phyloP scores from a whole-genome alignment of 768 basidiomycete species.

The Infundibulicybe gibba region DNA sequence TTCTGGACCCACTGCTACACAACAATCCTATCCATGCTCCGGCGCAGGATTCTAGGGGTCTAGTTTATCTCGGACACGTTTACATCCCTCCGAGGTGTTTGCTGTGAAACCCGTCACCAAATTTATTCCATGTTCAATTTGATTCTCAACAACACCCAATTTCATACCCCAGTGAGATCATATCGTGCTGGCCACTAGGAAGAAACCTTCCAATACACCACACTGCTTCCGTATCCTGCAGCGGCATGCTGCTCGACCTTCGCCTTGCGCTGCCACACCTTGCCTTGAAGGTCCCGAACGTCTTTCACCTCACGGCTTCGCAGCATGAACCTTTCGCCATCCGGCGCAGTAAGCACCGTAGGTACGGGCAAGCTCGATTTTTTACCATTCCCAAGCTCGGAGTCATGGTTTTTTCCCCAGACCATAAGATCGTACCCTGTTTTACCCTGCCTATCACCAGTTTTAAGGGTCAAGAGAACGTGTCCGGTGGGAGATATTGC shows the following conservation, averaged over 20 bases:
- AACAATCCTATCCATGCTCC: too few relatives aligned
- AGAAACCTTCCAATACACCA: slow-evolving; percentile 67
- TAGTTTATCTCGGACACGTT: too few relatives aligned
- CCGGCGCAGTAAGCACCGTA: slow-evolving; percentile 41
- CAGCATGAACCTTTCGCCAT: slow-evolving; percentile 61
- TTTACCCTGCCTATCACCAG: slow-evolving; percentile 41
- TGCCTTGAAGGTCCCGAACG: slow-evolving; percentile 58
- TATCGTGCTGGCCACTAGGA: too few relatives aligned
- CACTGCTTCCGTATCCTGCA: slow-evolving; percentile 59
- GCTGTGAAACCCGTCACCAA: too few relatives aligned
- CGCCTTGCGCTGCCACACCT: slow-evolving; percentile 54
- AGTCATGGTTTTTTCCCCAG: slow-evolving; percentile 74
- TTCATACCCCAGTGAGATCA: too few relatives aligned
- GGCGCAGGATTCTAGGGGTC: too few relatives aligned
- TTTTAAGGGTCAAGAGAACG: slow-evolving; percentile 70
- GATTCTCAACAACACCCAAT: too few relatives aligned
- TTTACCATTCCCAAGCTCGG: slow-evolving; percentile 75
- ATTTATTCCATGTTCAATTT: too few relatives aligned
- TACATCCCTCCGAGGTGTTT: too few relatives aligned
- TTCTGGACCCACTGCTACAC: too few relatives aligned
- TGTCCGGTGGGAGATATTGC: slow-evolving; percentile 76
- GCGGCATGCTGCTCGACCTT: slow-evolving; percentile 63
- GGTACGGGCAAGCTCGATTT: slow-evolving; percentile 57
- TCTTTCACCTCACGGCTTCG: slow-evolving; percentile 41
- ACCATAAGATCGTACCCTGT: slow-evolving; percentile 64